Base-by-base conservation (phyloP, 139 green algal genomes). In the Volvox africanus region DNA sequence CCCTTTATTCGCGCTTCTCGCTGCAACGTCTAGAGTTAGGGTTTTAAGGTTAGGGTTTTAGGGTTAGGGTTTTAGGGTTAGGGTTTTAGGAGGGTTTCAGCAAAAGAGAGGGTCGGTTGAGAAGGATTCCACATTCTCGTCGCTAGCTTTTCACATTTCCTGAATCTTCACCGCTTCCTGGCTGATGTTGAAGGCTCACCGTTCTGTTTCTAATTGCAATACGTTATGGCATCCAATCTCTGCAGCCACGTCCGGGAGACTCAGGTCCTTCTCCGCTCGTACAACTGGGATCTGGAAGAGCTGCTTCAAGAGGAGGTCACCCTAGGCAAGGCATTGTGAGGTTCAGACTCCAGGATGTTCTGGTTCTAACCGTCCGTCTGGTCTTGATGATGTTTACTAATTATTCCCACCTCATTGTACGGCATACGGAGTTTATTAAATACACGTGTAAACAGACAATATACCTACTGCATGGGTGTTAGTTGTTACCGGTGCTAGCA, bases 281-380 rank as follows among this genome's bases (percentile, higher is more conserved):
- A 33, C 80, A 86, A 86, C 28, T 86, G 80, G 80, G 28, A 86
- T 50, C 50, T 86, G 24, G 80, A 86, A 12, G 80, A 86, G 28
- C 50, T 86, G 50, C 50, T 86, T 14, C 24, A 73, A 0, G 28
- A 61, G 37, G 80, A 86, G 26, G 28, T 83, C 36, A 30, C 1
- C 33, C 71, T 19, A 12, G 65, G 65, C 65, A 55, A 55, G 44
- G 5, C 44, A 5, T 55, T 55, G 44, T n/a, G n/a, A n/a, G n/a
- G n/a, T n/a, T n/a, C n/a, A n/a, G n/a, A n/a, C n/a, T n/a, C n/a
- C n/a, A n/a, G n/a, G n/a, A n/a, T n/a, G n/a, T n/a, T n/a, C n/a
- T n/a, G n/a, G n/a, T n/a, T n/a, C n/a, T n/a, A n/a, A n/a, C n/a
- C n/a, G n/a, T 9, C 44, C 44, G 44, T 55, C 44, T 55, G 44